phyloP scores from a whole-genome alignment of 805 yeast species.

The Lachancea thermotolerans region DNA sequence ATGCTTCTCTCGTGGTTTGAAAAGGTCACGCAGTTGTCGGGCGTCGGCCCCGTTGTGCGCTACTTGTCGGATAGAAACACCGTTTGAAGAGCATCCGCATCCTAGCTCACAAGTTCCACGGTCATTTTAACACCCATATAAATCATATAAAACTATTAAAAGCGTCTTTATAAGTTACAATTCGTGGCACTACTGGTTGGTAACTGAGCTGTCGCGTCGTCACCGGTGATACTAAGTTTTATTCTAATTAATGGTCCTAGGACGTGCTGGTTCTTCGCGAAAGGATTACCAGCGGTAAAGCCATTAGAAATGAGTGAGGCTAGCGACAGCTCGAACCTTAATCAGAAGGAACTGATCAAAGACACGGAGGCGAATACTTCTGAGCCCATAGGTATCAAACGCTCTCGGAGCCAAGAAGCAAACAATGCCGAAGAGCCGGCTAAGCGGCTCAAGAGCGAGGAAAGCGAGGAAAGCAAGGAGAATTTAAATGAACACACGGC shows the following conservation, averaged over 20 bases:
- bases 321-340: background rate
- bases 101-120: background rate
- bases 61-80: constrained; percentile 81
- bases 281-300: no score
- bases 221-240: no score
- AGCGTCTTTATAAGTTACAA: no score
- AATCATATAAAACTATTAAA: background rate
- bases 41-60: constrained; percentile 84
- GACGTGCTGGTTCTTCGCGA: no score
- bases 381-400: background rate
- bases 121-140: background rate
- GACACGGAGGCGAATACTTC: no score
- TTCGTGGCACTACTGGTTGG: no score
- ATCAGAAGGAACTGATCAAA: background rate
- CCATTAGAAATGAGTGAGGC: no score
- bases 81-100: constrained; percentile 35
- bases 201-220: no score
- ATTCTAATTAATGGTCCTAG: no score
- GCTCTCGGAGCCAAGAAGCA: constrained; percentile 2
- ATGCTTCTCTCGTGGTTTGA: constrained; percentile 86
- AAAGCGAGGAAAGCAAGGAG: constrained; percentile 2
- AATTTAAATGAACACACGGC: constrained; percentile 6
- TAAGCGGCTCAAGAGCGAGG: constrained; percentile 11
- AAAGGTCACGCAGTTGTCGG: constrained; percentile 74
- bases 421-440: constrained; percentile 19